A percentile compares a stretch with the other conserved stretches of the same genome.
Conservation (phyloP, 192 early-diverging fungal genomes). For the Coemansia sp. region DNA sequence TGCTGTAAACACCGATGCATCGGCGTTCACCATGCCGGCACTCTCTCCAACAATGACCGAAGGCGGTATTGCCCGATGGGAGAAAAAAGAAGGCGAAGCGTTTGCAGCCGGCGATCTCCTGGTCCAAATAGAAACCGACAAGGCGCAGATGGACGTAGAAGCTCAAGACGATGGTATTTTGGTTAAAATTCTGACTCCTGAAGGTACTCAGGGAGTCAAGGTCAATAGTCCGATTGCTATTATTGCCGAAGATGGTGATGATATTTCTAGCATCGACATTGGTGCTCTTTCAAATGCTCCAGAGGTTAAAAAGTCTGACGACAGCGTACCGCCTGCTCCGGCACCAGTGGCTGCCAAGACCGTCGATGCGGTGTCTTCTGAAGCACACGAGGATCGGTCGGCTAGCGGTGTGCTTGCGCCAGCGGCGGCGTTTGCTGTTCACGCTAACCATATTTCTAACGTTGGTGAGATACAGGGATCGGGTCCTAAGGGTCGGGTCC, state of each 20-base stretch:
- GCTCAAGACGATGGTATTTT: constrained; percentile 97
- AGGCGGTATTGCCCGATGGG: constrained; percentile 91
- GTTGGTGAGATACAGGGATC: constrained; percentile 53
- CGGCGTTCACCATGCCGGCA: constrained; percentile 88
- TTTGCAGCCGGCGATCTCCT: constrained; percentile 89
- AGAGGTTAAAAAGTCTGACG: too few species aligned
- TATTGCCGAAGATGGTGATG: constrained; percentile 87
- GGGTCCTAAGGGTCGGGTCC: constrained; percentile 68
- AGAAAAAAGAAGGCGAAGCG: constrained; percentile 88
- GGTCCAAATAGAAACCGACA: constrained; percentile 96
- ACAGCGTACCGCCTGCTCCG: not conserved
- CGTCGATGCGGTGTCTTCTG: constrained; percentile 24
- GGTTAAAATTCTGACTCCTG: constrained; percentile 84
- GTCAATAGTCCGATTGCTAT: constrained; percentile 81
- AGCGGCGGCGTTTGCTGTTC: constrained; percentile 48
- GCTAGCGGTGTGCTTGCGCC: constrained; percentile 36
- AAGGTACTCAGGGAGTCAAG: constrained; percentile 63
- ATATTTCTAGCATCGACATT: constrained; percentile 74
- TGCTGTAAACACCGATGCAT: constrained; percentile 22
- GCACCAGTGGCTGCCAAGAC: constrained; percentile 6
- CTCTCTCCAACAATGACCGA: constrained; percentile 98
- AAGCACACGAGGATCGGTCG: constrained; percentile 15
- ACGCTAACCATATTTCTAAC: constrained; percentile 48
- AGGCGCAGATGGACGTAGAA: constrained; percentile 99
- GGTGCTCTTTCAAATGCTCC: constrained; percentile 43